These are phyloP conservation scores for Ephemerocybe angulata DNA, from an alignment of 768 basidiomycete species.

Conservation along the genomic window DNA sequence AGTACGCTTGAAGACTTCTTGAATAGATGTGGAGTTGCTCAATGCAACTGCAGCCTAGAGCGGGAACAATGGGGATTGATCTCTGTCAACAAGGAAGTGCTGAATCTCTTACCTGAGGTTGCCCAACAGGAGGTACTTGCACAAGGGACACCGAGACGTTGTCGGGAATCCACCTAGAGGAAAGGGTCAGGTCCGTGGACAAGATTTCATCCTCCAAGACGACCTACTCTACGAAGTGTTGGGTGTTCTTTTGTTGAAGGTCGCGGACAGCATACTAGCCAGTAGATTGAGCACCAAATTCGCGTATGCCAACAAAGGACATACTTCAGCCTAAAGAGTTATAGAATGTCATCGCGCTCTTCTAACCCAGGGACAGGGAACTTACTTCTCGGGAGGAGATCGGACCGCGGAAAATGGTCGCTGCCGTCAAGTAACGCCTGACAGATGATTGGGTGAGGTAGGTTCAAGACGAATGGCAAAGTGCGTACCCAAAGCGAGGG, in stretches of 20 bases:
- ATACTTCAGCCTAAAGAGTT: slow-evolving; percentile 48
- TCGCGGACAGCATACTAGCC: slow-evolving; percentile 64
- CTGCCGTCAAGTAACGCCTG: slow-evolving; percentile 84
- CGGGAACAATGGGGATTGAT: slow-evolving; percentile 13
- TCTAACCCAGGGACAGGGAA: slow-evolving; percentile 15
- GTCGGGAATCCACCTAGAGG: slow-evolving; percentile 79
- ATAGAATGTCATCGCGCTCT: slow-evolving; percentile 35
- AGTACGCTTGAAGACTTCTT: slow-evolving; percentile 80
- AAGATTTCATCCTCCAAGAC: not conserved
- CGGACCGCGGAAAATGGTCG: slow-evolving; percentile 83
- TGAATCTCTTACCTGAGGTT: slow-evolving; percentile 50
- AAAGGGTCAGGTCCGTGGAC: not conserved
- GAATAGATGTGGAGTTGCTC: slow-evolving; percentile 77
- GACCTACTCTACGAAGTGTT: slow-evolving; percentile 75
- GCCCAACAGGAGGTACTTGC: slow-evolving; percentile 79
- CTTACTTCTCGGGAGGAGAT: slow-evolving; percentile 78
- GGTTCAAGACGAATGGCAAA: slow-evolving; percentile 4
- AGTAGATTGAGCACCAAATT: slow-evolving; percentile 16
- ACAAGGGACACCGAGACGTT: slow-evolving; percentile 84
- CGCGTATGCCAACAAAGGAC: slow-evolving; percentile 21
- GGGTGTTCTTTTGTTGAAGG: slow-evolving; percentile 71
- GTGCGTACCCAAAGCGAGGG: slow-evolving; percentile 65
- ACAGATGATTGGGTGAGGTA: not conserved
- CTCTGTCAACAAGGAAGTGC: not conserved
- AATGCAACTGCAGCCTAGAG: slow-evolving; percentile 66